These are phyloP conservation scores for Bothriochloa decipiens DNA, from an alignment of 176 grass and related monocot species.

Conservation along the genomic window DNA sequence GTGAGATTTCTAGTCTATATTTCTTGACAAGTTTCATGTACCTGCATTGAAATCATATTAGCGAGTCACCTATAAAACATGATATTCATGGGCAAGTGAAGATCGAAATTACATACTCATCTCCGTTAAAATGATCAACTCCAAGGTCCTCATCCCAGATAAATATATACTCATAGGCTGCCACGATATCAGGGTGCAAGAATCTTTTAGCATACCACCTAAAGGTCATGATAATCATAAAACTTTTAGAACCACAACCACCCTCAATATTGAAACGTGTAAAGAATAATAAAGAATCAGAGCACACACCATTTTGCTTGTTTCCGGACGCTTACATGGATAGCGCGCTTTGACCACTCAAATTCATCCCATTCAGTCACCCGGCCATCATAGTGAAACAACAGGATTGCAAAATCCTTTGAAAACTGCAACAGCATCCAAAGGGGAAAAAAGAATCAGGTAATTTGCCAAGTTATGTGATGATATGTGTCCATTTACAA, in stretches of 20 bases:
- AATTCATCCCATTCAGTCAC: constrained; percentile 83
- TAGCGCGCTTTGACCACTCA: constrained; percentile 79
- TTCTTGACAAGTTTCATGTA: constrained; percentile 94
- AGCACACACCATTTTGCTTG: constrained; percentile 74
- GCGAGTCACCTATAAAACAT: background rate
- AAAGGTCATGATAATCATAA: constrained; percentile 23
- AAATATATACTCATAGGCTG: constrained; percentile 84
- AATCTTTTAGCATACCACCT: constrained; percentile 98
- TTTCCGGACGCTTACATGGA: constrained; percentile 69
- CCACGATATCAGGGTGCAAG: constrained; percentile 94
- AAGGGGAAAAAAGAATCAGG: constrained; percentile 25
- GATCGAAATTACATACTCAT: constrained; percentile 62
- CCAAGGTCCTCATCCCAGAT: constrained; percentile 97
- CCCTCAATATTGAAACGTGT: constrained; percentile 10
- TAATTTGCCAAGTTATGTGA: constrained; percentile 24
- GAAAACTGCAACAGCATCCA: constrained; percentile 80
- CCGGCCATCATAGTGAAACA: constrained; percentile 89
- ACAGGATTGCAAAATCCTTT: constrained; percentile 68
- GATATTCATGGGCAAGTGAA: background rate
- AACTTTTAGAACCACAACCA: constrained; percentile 24
- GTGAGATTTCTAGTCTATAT: constrained; percentile 86
- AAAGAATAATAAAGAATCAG: constrained; percentile 17
- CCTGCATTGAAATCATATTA: constrained; percentile 44
- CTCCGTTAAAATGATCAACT: constrained; percentile 88
- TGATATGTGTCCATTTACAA: background rate